Base-by-base conservation (phyloP, 345 rosid genomes). In the Garcia nutans region DNA sequence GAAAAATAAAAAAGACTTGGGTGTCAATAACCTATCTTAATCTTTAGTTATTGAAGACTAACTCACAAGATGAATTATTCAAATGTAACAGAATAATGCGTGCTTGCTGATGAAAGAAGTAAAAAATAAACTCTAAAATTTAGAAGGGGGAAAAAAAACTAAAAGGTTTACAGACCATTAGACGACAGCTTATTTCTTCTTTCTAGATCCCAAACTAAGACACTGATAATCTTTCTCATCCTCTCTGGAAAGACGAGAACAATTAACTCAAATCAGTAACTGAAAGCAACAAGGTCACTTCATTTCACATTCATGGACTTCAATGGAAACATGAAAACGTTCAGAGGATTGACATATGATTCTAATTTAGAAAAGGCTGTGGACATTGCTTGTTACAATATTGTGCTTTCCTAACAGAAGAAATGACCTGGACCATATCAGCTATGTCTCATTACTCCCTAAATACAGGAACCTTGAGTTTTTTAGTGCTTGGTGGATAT, bases 131-230 rank as follows among this genome's bases (percentile, higher is more conserved):
- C 66, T 10, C 23, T 20, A n/a, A 57, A 20, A 22, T 26, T 65
- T 9, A 17, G 20, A 7, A 7, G 0, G 1, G 1, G 2, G 9
- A 42, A 20, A 11, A 10, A 3, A 13, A 8, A 11, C 42, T 37
- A 37, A 37, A 66, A 42, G 50, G 33, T 13, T 11, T 28, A 44
- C 54, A 47, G n/a, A 19, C 19, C 47, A 54, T 54, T 13, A 41
- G 9, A 47, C 9, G 22, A 33, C 20, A 11, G 31, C 9, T 67
- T 26, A 22, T 65, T 37, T 65, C 56, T 67, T 22, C 11, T 49
- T 67, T 67, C 56, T 67, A 50, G 45, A 26, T 69, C 8, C 24
- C 72, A 49, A 68, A 19, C 58, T 49, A 26, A 17, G 68, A 64
- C 47, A 62, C 8, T 17, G 44, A 15, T 62, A 31, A 37, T 19